These are phyloP conservation scores for Westerdykella ornata DNA, from an alignment of 2,329 filamentous ascomycete genomes.

Conservation along the genomic window DNA sequence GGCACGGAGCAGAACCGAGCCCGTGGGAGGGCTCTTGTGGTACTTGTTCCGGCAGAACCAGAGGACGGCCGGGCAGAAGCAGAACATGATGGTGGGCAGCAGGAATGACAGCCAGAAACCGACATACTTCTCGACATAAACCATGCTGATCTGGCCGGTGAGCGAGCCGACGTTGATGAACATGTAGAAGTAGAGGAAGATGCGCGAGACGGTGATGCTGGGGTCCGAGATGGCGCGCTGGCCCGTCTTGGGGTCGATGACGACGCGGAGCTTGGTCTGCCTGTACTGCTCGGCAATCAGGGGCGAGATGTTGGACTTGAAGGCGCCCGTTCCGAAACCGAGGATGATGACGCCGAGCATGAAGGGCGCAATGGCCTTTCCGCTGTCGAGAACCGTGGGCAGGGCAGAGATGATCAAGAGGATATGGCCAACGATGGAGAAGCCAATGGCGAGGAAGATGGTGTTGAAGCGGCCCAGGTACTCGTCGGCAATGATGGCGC, in stretches of 20 bases:
- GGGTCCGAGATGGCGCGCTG: constrained; percentile 66
- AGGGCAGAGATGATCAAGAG: constrained; percentile 50
- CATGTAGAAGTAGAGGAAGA: constrained; percentile 43
- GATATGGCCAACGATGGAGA: constrained; percentile 48
- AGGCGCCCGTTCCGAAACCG: constrained; percentile 43
- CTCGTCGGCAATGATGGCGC: constrained; percentile 52
- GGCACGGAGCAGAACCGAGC: constrained; percentile 64
- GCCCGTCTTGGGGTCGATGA: constrained; percentile 48
- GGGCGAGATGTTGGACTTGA: constrained; percentile 50
- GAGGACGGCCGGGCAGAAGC: constrained; percentile 56
- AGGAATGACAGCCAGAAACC: constrained; percentile 69
- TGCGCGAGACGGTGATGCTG: constrained; percentile 59
- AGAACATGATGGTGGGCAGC: constrained; percentile 60
- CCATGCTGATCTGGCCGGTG: constrained; percentile 58
- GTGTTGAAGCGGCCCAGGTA: constrained; percentile 57
- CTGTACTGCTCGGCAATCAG: constrained; percentile 65
- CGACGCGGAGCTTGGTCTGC: constrained; percentile 52
- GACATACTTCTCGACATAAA: constrained; percentile 68
- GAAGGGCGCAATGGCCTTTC: constrained; percentile 47
- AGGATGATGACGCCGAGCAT: constrained; percentile 47
- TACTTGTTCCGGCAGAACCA: constrained; percentile 56
- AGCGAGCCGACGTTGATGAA: constrained; percentile 50
- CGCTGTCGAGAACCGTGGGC: constrained; percentile 42
- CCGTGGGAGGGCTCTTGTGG: constrained; percentile 58
- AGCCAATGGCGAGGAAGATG: constrained; percentile 47